phyloP scores from a whole-genome alignment of 768 basidiomycete species.

The Dioszegia hungarica region DNA sequence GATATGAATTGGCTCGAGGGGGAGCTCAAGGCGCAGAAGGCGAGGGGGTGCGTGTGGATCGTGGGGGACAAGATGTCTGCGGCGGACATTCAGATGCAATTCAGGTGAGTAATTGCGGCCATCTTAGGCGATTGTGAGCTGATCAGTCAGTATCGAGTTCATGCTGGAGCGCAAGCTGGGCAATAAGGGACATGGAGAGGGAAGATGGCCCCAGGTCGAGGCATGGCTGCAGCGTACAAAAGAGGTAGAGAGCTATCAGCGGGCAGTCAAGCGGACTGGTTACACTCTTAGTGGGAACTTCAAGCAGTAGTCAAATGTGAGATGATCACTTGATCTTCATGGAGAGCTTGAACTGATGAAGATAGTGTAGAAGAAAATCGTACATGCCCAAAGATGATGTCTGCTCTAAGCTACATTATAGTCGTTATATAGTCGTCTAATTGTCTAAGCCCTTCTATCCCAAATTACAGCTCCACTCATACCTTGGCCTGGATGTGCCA shows the following conservation, averaged over 20 bases:
- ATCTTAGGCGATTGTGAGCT: not conserved
- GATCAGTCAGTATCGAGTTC: conserved; percentile 9
- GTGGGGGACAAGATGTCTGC: conserved; percentile 7
- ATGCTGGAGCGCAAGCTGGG: conserved; percentile 11
- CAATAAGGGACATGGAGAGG: conserved; percentile 1
- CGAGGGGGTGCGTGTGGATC: conserved; percentile 7
- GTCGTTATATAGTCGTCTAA: too few species aligned
- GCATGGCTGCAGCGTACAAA: conserved; percentile 10
- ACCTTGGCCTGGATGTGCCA: not conserved
- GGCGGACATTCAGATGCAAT: conserved; percentile 18
- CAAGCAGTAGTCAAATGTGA: conserved; percentile 3
- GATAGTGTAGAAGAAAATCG: too few species aligned
- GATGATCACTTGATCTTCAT: not conserved
- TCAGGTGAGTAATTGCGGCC: conserved; percentile 1
- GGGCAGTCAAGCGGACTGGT: conserved; percentile 11
- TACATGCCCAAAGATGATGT: too few species aligned
- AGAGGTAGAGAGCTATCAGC: conserved; percentile 6
- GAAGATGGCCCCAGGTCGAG: conserved; percentile 7
- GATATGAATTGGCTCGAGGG: conserved; percentile 14
- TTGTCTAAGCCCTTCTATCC: too few species aligned
- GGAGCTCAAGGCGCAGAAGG: not conserved
- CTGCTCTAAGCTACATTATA: too few species aligned
- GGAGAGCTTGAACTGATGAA: too few species aligned
- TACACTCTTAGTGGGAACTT: conserved; percentile 10
- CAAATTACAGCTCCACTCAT: too few species aligned